Evolutionary conservation across 2,329 filamentous ascomycete genomes (phyloP), one percentile per base, ranked within the genome.

Genomic region (Aspergillus melleus): DNA sequence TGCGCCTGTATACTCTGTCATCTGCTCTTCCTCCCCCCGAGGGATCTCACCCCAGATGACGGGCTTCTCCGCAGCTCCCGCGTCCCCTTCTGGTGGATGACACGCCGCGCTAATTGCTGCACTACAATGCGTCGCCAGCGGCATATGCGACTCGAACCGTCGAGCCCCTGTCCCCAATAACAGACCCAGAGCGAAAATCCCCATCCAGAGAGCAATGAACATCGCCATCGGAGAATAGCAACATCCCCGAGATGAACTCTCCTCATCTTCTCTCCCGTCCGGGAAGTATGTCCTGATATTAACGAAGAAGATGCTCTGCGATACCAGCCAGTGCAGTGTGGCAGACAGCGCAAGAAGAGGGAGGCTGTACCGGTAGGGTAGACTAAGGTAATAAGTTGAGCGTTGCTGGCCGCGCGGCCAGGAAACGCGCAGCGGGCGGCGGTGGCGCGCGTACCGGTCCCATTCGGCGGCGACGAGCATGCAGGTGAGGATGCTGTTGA

Each of bases 391-490:
- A 60, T 81, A 81, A 2, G 74, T 79, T 0, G 76, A 76, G 3
- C 75, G 69, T 62, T 83, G 79, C 6, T 70, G 63, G 3, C 75
- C 77, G 14, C 47, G 54, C 6, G 76, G 79, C 47, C 74, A 69
- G 0, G 76, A 79, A 0, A 82, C 79, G 2, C 79, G 74, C 3
- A 83, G 66, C 0, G 76, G 56, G 50, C 80, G 80, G 19, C 44
- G 44, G 19, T 24, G 19, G 2, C 4, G 22, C 11, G 74, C 73
- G 66, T 79, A 80, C 0, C 67, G 64, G 51, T 71, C 77, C 72
- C 79, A 86, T 65, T 86, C 84, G 20, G 71, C 64, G 0, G 76
- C 78, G 0, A 80, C 68, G 2, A 80, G 72, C 69, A 84, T 81
- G 3, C 67, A 73, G 1, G 79, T 85, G 32, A 72, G 63, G 6